phyloP scores from a whole-genome alignment of 441 rosid species.

The Dalechampia spathulata region DNA sequence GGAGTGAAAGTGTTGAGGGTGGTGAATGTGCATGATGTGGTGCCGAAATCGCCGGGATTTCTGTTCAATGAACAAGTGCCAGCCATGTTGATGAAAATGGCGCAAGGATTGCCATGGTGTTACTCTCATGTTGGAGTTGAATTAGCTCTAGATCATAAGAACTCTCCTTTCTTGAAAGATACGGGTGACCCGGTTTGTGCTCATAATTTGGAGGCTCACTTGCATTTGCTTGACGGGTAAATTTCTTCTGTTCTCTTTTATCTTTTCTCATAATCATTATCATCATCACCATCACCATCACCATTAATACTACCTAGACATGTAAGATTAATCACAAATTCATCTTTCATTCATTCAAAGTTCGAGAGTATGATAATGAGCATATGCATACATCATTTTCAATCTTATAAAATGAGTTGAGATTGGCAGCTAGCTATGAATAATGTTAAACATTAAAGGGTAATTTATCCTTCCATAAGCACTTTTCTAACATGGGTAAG shows the following conservation, averaged over 20 bases:
- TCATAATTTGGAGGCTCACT: slow-evolving; percentile 72
- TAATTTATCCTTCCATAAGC: no score
- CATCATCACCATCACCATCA: no score
- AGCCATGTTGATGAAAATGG: slow-evolving; percentile 38
- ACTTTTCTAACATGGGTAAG: no score
- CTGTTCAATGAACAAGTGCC: slow-evolving; percentile 49
- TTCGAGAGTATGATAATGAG: no score
- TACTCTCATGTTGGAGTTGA: slow-evolving; percentile 79
- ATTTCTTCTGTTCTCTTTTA: slow-evolving; percentile 2
- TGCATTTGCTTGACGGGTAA: slow-evolving; percentile 85
- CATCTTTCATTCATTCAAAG: no score
- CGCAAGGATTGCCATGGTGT: slow-evolving; percentile 67
- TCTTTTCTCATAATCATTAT: background rate
- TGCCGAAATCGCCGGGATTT: slow-evolving; percentile 66
- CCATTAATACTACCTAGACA: no score
- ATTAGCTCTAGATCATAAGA: slow-evolving; percentile 51
- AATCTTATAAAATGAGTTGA: no score
- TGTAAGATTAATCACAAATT: no score
- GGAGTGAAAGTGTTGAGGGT: slow-evolving; percentile 64
- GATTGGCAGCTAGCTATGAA: no score
- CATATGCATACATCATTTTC: no score
- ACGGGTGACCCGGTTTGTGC: slow-evolving; percentile 42
- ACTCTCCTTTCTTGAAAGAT: slow-evolving; percentile 60
- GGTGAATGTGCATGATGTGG: slow-evolving; percentile 60
- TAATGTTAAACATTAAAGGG: no score